Percentiles rank a stretch among this genome's conserved stretches.
These are phyloP conservation scores for Cutaneotrichosporon mucoides DNA, from an alignment of 1,284 basidiomycete species.

Conservation along the genomic window DNA sequence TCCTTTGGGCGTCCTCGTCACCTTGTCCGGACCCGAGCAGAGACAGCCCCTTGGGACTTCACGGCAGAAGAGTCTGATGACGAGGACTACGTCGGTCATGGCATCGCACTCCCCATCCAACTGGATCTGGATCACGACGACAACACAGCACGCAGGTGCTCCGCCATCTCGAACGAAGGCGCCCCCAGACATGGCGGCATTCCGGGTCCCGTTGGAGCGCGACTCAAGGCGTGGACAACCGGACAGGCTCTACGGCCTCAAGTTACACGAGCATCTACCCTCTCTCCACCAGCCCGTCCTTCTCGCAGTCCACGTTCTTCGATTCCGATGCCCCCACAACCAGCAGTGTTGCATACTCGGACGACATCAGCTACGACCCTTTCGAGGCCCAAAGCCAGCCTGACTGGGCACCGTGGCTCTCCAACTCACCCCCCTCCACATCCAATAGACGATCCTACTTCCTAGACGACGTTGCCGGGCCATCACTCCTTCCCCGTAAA, in stretches of 20 bases:
- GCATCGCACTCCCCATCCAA: background rate
- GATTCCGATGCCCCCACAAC: background rate
- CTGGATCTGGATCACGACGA: background rate
- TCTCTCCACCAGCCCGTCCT: background rate
- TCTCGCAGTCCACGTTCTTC: background rate
- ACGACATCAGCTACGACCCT: background rate
- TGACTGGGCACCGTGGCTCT: conserved; percentile 3
- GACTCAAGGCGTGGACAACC: background rate
- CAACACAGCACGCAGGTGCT: background rate
- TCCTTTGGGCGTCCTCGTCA: too few relatives aligned
- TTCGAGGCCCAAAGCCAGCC: background rate
- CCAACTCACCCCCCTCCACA: background rate
- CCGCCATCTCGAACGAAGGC: background rate
- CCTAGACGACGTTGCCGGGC: background rate
- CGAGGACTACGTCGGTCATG: background rate
- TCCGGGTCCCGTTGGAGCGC: too few relatives aligned
- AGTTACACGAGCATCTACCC: background rate
- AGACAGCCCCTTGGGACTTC: too few relatives aligned
- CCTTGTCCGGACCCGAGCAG: too few relatives aligned
- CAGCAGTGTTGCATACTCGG: background rate
- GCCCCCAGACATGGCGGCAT: too few relatives aligned
- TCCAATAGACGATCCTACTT: background rate
- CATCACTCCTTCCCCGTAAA: background rate
- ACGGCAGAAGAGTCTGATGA: background rate
- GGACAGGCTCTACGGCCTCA: background rate